phyloP scores from a whole-genome alignment of 2,329 filamentous ascomycete species.

The Hypoxylon sp. region DNA sequence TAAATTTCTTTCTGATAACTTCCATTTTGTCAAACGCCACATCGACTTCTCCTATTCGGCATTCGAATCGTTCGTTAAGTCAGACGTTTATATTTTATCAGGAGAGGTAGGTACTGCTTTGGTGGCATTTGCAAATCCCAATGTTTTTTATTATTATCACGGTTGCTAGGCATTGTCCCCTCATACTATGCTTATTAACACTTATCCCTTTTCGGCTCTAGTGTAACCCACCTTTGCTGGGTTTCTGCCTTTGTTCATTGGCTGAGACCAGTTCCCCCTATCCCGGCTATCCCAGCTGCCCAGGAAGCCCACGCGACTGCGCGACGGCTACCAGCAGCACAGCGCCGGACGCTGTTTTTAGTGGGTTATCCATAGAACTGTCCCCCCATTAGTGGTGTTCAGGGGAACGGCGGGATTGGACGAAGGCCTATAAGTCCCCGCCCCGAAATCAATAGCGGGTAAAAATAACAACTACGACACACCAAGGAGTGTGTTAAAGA shows the following conservation, averaged over 20 bases:
- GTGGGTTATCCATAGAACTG: conserved; percentile 21
- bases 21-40: too few species aligned
- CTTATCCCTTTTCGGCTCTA: conserved; percentile 23
- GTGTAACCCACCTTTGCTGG: conserved; percentile 20
- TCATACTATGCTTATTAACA: conserved; percentile 15
- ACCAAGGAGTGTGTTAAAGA: conserved; percentile 22
- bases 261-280: conserved; percentile 19
- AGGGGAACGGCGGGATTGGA: conserved; percentile 15
- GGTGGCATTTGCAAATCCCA: conserved; percentile 29
- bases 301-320: conserved; percentile 31
- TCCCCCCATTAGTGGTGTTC: conserved; percentile 6
- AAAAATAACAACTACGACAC: conserved; percentile 26
- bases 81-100: conserved; percentile 13
- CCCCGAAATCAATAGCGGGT: conserved; percentile 36
- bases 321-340: conserved; percentile 26
- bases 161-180: conserved; percentile 9
- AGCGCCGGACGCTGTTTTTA: conserved; percentile 21
- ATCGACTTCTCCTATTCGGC: not conserved
- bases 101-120: conserved; percentile 8
- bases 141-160: conserved; percentile 13
- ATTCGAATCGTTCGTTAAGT: conserved; percentile 7
- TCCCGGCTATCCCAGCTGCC: too few species aligned
- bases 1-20: conserved; percentile 9
- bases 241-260: conserved; percentile 20
- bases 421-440: conserved; percentile 16